Percentiles rank a stretch among this genome's conserved stretches.
phyloP scores from a whole-genome alignment of 192 early-diverging fungal species.

The Podila clonocystis region DNA sequence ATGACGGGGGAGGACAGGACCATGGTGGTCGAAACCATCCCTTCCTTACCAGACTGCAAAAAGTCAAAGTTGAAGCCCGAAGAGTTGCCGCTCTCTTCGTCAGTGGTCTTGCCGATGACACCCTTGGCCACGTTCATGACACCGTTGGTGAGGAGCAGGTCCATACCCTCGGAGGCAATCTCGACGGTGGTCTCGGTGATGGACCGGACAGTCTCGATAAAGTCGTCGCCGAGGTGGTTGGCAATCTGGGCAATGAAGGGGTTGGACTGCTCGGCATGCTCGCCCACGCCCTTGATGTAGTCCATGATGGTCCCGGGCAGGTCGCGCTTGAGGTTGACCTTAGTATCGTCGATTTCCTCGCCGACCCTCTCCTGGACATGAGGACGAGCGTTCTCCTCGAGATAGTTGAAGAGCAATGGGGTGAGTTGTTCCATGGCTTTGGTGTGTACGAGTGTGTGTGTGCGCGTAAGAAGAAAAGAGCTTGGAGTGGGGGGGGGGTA shows the following conservation, averaged over 20 bases:
- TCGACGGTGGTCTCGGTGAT: constrained; percentile 35
- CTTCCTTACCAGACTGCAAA: constrained; percentile 33
- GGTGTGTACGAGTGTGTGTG: not conserved
- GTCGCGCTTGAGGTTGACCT: constrained; percentile 46
- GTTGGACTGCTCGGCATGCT: not conserved
- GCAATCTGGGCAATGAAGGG: constrained; percentile 25
- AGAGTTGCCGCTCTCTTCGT: constrained; percentile 17
- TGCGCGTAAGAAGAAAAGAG: not conserved
- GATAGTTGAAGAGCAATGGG: constrained; percentile 31
- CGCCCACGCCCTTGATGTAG: constrained; percentile 11
- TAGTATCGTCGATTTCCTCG: constrained; percentile 44
- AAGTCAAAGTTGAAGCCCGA: constrained; percentile 46
- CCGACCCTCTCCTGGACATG: constrained; percentile 40
- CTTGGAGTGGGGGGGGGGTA: not conserved
- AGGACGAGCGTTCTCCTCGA: constrained; percentile 43
- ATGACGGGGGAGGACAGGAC: constrained; percentile 32
- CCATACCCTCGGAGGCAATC: constrained; percentile 46
- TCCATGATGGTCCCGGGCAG: constrained; percentile 33
- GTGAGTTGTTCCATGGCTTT: constrained; percentile 29
- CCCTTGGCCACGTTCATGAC: constrained; percentile 44
- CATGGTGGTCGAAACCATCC: constrained; percentile 42
- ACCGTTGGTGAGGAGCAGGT: constrained; percentile 43
- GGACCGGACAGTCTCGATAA: constrained; percentile 16
- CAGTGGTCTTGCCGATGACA: constrained; percentile 12
- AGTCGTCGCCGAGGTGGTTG: constrained; percentile 24